These are phyloP conservation scores for Trichoderma simmonsii DNA, from an alignment of 2,329 filamentous ascomycete genomes.

Conservation along the genomic window DNA sequence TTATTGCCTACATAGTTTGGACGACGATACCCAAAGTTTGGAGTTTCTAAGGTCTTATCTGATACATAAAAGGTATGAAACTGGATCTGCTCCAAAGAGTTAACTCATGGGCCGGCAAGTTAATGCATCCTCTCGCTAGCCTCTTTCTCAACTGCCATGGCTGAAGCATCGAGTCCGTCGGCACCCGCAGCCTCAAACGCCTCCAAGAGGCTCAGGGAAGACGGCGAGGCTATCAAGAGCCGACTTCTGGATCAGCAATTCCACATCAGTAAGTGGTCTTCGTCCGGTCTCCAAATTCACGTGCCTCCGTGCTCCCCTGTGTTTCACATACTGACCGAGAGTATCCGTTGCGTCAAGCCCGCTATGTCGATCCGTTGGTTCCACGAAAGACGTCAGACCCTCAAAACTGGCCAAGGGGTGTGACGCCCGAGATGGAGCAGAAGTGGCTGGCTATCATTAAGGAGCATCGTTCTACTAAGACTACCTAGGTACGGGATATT, in stretches of 20 bases:
- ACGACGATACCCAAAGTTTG: not conserved
- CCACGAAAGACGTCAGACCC: constrained; percentile 34
- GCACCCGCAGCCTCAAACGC: constrained; percentile 25
- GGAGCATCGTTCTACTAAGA: constrained; percentile 3
- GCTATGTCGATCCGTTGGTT: constrained; percentile 48
- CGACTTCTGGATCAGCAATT: constrained; percentile 46
- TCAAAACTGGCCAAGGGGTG: constrained; percentile 36
- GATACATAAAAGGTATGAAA: not conserved
- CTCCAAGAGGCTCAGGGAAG: constrained; percentile 42
- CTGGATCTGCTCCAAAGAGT: rapidly evolving
- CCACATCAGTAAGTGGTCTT: constrained; percentile 41
- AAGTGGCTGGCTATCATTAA: constrained; percentile 36
- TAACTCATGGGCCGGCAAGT: not conserved
- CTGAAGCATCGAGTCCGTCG: constrained; percentile 21
- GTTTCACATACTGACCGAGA: not conserved
- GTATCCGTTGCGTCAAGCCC: constrained; percentile 25
- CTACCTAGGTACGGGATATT: not conserved
- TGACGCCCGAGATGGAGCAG: constrained; percentile 42
- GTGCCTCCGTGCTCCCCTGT: not conserved
- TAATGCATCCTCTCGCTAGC: not conserved
- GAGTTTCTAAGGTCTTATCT: not conserved
- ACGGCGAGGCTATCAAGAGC: constrained; percentile 38
- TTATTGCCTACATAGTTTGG: not conserved
- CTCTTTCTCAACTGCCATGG: constrained; percentile 14
- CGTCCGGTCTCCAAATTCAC: not conserved